phyloP scores from a whole-genome alignment of 768 basidiomycete species.

The Tubosaeta sp. region DNA sequence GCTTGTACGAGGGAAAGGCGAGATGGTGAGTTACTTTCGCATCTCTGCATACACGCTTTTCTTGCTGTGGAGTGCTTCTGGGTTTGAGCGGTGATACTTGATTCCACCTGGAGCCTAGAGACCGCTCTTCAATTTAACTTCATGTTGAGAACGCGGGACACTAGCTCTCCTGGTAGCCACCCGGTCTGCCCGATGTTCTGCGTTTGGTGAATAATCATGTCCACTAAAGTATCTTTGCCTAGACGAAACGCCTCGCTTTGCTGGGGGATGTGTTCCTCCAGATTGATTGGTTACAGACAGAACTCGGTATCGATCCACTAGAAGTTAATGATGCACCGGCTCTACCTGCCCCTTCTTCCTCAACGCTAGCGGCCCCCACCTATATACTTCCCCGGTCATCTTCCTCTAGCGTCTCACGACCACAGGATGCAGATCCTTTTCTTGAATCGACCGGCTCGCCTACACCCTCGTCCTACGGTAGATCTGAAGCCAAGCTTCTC shows the following conservation, averaged over 20 bases:
- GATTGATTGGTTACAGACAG: conserved; percentile 78
- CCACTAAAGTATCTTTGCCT: conserved; percentile 1
- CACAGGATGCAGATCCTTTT: conserved; percentile 24
- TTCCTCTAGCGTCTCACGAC: conserved; percentile 27
- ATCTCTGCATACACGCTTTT: neutral
- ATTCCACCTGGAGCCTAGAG: neutral
- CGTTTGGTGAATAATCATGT: no score
- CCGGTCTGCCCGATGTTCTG: no score
- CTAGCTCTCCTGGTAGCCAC: neutral
- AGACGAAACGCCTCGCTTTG: conserved; percentile 66
- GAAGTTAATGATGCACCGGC: conserved; percentile 43
- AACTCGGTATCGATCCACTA: conserved; percentile 72
- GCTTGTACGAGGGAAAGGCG: conserved; percentile 78
- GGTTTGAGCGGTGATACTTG: neutral
- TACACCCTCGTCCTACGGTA: conserved; percentile 43
- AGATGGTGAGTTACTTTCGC: conserved; percentile 57
- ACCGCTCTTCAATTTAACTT: neutral
- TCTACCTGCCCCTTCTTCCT: conserved; percentile 30
- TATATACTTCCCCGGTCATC: conserved; percentile 44
- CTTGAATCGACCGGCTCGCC: conserved; percentile 37
- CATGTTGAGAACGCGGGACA: neutral
- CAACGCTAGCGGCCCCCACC: conserved; percentile 35
- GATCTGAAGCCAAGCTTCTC: conserved; percentile 32
- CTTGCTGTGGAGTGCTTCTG: neutral
- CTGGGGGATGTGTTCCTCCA: conserved; percentile 64